Evolutionary conservation across 2,329 filamentous ascomycete genomes (phyloP).

Genomic region (Penicillium crustosum): DNA sequence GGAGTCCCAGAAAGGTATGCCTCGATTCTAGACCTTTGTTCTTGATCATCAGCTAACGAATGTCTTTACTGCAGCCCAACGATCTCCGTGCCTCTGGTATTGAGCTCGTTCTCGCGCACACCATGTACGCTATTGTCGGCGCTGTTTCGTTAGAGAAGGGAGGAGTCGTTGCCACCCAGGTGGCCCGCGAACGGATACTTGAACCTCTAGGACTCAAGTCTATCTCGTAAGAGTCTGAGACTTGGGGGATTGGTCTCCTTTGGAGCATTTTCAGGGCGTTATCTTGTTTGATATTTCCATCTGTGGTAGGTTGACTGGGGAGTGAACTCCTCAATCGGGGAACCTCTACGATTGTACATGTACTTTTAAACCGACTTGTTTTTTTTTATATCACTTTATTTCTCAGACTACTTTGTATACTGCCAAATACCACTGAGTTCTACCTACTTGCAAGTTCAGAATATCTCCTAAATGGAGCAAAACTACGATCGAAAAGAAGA

Average conservation of each 20-base stretch:
- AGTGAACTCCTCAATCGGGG: slow-evolving; percentile 19
- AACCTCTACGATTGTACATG: slow-evolving; percentile 32
- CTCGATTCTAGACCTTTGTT: slow-evolving; percentile 12
- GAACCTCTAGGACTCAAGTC: slow-evolving; percentile 47
- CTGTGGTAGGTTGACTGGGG: slow-evolving; percentile 24
- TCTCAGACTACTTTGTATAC: slow-evolving; percentile 12
- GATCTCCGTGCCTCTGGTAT: slow-evolving; percentile 72
- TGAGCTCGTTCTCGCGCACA: slow-evolving; percentile 70
- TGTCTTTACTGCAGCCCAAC: slow-evolving; percentile 50
- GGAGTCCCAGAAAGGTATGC: slow-evolving; percentile 80
- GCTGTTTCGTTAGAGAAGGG: slow-evolving; percentile 88
- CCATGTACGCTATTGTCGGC: slow-evolving; percentile 82
- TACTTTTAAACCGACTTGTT: slow-evolving; percentile 34
- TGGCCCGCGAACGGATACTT: slow-evolving; percentile 76
- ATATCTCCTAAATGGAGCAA: background rate
- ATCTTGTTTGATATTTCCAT: slow-evolving; percentile 25
- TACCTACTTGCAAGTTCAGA: background rate
- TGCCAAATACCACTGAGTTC: slow-evolving; percentile 17
- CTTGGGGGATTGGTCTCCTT: slow-evolving; percentile 24
- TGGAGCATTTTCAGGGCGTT: slow-evolving; percentile 43
- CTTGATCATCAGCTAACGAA: slow-evolving; percentile 1
- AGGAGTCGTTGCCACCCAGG: slow-evolving; percentile 69
- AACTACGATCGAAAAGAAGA: background rate
- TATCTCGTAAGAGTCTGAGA: slow-evolving; percentile 22
- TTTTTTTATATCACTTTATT: slow-evolving; percentile 23